Base-by-base conservation (phyloP, 768 basidiomycete genomes). In the Pholiota molesta region DNA sequence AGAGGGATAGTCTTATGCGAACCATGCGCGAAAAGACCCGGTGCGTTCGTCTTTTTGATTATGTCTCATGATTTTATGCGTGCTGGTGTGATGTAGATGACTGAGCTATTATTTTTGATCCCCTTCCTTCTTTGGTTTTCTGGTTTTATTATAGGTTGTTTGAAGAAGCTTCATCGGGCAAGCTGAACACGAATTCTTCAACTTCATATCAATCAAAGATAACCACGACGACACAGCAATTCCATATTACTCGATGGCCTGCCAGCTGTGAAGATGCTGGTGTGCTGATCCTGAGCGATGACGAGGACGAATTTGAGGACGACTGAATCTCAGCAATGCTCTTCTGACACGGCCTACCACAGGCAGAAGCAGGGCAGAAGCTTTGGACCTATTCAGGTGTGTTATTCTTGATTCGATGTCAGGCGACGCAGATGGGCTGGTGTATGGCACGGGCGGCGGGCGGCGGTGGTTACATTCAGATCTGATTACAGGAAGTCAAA, bases 271-370 rank as follows among this genome's bases (percentile, higher is more conserved):
- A 77, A 52, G 76, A 79, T 39, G 72, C 72, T 21, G 76, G 78
- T 44, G 75, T 86, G 59, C 69, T 86, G 57, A 78, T 81, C 39
- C 71, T 85, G 65, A 86, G 83, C 68, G 83, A 83, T 65, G 82
- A 83, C 56, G 80, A 82, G 62, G 78, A 78, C 26, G 76, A 79
- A 45, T 71, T 73, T 42, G 69, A 70, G 42, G 62, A 60, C 39
- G 57, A 68, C 16, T 47, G 68, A 71, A 69, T 55, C 61, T 67
- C 21, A 66, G 26, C 26, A 26, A 26, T 62, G 13, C 31, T 59
- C 57, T 52, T 68, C 61, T 28, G 63, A 69, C 2, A 42, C 33
- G 33, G 40, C 33, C 58, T 19, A 39, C n/a, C 40, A 6, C 29
- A 42, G 23, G 39, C 37, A 40, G 56, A 52, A 51, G 14, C 4